Percentiles rank a stretch among this genome's conserved stretches.
Evolutionary conservation across 768 basidiomycete genomes (phyloP).

Genomic region (Agaricus blazei): DNA sequence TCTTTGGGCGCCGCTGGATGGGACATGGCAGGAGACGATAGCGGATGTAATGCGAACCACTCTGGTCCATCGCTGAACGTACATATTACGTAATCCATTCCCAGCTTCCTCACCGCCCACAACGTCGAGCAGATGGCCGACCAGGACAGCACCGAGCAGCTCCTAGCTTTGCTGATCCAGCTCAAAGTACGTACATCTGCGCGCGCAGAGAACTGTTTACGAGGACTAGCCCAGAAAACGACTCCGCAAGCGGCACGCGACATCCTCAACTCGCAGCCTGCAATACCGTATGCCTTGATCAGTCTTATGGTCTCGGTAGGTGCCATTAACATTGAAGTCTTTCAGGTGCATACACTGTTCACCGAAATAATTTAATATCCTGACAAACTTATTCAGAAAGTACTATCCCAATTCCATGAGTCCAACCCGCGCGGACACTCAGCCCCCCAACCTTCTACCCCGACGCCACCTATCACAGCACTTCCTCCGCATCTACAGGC

Average conservation of each 20-base stretch:
- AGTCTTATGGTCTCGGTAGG: constrained; percentile 75
- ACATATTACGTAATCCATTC: not conserved
- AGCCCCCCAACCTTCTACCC: constrained; percentile 20
- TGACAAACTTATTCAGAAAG: constrained; percentile 41
- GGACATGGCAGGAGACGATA: constrained; percentile 21
- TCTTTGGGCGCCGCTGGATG: constrained; percentile 26
- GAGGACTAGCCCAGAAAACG: constrained; percentile 50
- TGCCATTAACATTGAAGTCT: constrained; percentile 68
- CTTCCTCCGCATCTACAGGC: constrained; percentile 42
- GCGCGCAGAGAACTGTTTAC: not conserved
- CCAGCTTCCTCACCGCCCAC: not conserved
- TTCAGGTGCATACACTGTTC: constrained; percentile 46
- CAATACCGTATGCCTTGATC: constrained; percentile 74
- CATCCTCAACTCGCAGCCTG: constrained; percentile 69
- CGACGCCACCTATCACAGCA: constrained; percentile 32
- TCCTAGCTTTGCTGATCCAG: constrained; percentile 71
- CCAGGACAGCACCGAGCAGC: constrained; percentile 44
- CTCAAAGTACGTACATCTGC: constrained; percentile 46
- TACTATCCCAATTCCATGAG: constrained; percentile 47
- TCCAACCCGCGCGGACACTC: constrained; percentile 17
- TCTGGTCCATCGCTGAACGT: not conserved
- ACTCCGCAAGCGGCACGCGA: constrained; percentile 62
- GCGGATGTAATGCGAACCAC: not conserved
- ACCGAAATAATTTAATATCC: not conserved
- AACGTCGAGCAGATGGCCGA: constrained; percentile 4